Conservation (phyloP, 75 land plant species). For the Pseudotsuga menziesii region DNA sequence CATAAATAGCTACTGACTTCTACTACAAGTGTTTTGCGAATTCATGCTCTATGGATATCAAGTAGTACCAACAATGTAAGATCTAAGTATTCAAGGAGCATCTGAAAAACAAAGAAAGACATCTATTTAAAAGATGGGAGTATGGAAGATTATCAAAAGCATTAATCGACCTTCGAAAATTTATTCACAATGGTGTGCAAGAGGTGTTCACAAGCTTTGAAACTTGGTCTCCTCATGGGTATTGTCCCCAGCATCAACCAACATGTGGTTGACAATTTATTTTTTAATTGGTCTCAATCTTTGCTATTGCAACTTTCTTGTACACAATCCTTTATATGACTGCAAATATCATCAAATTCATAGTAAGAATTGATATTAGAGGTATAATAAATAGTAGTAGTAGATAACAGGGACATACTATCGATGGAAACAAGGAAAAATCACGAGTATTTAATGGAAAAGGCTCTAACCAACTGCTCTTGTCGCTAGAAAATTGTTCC, state of each 20-base stretch:
- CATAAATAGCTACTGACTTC: neutral
- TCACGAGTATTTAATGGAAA: neutral
- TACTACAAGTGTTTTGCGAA: neutral
- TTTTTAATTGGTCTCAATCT: neutral
- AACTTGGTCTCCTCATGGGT: neutral
- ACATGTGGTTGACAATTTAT: neutral
- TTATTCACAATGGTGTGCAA: neutral
- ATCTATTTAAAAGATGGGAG: neutral
- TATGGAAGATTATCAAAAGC: neutral
- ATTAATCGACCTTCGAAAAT: neutral
- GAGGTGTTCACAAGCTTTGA: neutral
- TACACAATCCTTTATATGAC: neutral
- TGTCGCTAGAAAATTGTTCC: neutral
- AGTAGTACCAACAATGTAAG: neutral
- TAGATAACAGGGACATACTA: too few species aligned
- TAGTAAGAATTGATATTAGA: neutral
- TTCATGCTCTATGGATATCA: neutral
- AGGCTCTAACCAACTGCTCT: neutral
- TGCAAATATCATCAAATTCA: neutral
- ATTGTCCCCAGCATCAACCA: too few species aligned
- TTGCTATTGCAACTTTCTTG: neutral
- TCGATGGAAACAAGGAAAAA: neutral
- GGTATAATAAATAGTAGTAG: neutral
- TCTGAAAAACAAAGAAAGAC: neutral
- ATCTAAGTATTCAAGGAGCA: neutral